A percentile compares a stretch with the other conserved stretches of the same genome.
Evolutionary conservation across 306 rosid species (phyloP).

Genomic region (Dryas alaskensis): DNA sequence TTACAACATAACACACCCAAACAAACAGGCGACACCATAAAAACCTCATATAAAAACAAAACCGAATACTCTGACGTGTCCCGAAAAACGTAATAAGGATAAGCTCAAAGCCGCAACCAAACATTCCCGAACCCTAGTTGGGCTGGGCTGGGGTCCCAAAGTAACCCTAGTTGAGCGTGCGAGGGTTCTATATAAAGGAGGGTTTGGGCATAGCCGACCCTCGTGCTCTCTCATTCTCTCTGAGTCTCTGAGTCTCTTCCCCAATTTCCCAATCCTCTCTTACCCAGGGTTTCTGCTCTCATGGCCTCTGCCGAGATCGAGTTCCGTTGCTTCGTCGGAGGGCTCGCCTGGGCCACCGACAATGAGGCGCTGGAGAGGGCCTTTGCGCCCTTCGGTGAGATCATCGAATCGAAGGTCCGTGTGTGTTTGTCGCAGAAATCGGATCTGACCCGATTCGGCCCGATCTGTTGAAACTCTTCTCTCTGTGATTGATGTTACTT

Average conservation of each 20-base stretch:
- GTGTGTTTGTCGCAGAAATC: slow-evolving; percentile 74
- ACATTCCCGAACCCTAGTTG: too few relatives aligned
- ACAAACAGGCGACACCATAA: too few relatives aligned
- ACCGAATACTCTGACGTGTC: neutral
- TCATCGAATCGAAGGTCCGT: slow-evolving; percentile 98
- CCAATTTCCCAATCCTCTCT: too few relatives aligned
- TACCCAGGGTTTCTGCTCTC: too few relatives aligned
- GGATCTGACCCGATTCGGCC: slow-evolving; percentile 67
- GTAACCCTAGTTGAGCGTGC: too few relatives aligned
- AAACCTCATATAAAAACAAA: too few relatives aligned
- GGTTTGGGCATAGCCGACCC: neutral
- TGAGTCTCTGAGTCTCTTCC: too few relatives aligned
- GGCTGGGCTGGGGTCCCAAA: too few relatives aligned
- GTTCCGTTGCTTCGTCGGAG: slow-evolving; percentile 90
- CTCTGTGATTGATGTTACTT: slow-evolving; percentile 49
- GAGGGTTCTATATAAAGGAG: slow-evolving; percentile 36
- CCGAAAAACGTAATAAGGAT: fast-evolving
- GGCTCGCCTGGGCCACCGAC: slow-evolving; percentile 97
- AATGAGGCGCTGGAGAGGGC: slow-evolving; percentile 51
- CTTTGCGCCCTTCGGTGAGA: slow-evolving; percentile 55
- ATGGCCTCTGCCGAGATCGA: slow-evolving; percentile 76
- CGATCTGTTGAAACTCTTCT: slow-evolving; percentile 32
- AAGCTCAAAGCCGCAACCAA: neutral
- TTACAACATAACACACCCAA: too few relatives aligned
- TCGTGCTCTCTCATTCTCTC: slow-evolving; percentile 8